Percentiles rank a stretch among this genome's conserved stretches.
Evolutionary conservation across 2,329 filamentous ascomycete species (phyloP).

Genomic region (Microcyclosporella mali): DNA sequence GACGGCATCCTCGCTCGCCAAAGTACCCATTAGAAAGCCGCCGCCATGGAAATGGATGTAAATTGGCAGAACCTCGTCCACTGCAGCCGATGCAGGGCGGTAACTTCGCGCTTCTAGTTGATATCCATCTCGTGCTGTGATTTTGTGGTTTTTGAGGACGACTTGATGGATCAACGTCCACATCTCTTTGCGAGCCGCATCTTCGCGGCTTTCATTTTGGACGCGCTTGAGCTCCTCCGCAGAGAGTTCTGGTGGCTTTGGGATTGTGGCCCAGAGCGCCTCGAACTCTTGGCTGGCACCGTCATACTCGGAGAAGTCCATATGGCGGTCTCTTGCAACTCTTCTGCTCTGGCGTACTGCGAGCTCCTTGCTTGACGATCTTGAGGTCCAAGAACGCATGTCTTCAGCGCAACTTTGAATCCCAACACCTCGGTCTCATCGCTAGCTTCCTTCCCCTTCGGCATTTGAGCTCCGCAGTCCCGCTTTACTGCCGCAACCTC

Average conservation of each 20-base stretch:
- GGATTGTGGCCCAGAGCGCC: constrained; percentile 10
- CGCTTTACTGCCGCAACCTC: too few species aligned
- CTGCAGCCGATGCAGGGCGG: constrained; percentile 32
- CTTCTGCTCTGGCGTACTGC: too few species aligned
- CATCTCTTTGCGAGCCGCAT: constrained; percentile 10
- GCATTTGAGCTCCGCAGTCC: too few species aligned
- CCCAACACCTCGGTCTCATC: too few species aligned
- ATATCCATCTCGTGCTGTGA: constrained; percentile 42
- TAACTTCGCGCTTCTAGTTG: constrained; percentile 44
- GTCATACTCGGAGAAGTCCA: constrained; percentile 18
- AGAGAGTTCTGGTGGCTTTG: constrained; percentile 7
- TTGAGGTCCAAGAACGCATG: too few species aligned
- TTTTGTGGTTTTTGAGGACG: constrained; percentile 16
- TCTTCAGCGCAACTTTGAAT: too few species aligned
- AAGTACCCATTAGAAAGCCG: constrained; percentile 51
- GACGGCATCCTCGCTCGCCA: constrained; percentile 48
- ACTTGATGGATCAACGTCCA: constrained; percentile 5
- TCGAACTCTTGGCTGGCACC: constrained; percentile 13
- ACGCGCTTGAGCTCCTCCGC: constrained; percentile 12
- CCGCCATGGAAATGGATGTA: constrained; percentile 50
- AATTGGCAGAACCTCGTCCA: constrained; percentile 37
- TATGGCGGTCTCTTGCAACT: background rate
- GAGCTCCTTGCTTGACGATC: too few species aligned
- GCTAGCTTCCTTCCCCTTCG: too few species aligned
- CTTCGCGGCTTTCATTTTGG: constrained; percentile 12